Evolutionary conservation across 2,329 filamentous ascomycete species (phyloP).

Genomic region (Aspergillus spinulosporus): DNA sequence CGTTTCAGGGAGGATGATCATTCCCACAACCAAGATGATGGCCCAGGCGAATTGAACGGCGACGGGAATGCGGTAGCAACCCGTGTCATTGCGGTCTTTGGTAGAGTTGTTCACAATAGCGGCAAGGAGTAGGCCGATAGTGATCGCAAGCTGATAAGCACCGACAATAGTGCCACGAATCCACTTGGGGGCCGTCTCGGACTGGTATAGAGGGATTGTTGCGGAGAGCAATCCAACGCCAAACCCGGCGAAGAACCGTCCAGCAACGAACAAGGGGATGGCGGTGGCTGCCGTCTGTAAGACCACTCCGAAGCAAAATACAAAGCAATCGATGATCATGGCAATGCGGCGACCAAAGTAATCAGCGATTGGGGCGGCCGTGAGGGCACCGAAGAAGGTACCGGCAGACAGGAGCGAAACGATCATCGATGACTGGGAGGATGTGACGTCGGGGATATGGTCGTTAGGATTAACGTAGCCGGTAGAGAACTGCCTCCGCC

Average conservation of each 20-base stretch:
- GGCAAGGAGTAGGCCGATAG: constrained; percentile 72
- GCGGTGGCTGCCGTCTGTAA: constrained; percentile 34
- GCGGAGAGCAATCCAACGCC: constrained; percentile 78
- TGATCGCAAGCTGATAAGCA: constrained; percentile 79
- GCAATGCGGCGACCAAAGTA: constrained; percentile 43
- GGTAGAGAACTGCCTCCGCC: constrained; percentile 36
- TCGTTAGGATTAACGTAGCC: constrained; percentile 38
- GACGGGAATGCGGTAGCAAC: constrained; percentile 76
- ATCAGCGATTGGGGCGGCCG: constrained; percentile 60
- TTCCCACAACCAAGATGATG: constrained; percentile 68
- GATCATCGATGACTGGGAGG: constrained; percentile 61
- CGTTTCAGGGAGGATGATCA: constrained; percentile 76
- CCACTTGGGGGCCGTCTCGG: constrained; percentile 70
- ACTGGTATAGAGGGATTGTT: constrained; percentile 72
- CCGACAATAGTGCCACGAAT: constrained; percentile 75
- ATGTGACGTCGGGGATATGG: constrained; percentile 48
- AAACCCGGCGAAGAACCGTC: constrained; percentile 49
- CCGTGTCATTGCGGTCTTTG: constrained; percentile 60
- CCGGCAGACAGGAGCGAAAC: constrained; percentile 71
- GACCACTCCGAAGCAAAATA: constrained; percentile 39
- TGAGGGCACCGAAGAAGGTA: constrained; percentile 73
- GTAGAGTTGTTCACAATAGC: constrained; percentile 72
- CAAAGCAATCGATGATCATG: constrained; percentile 38
- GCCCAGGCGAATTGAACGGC: constrained; percentile 78
- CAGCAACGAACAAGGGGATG: constrained; percentile 46